Evolutionary conservation across 352 stramenopile genomes (phyloP), one percentile per base, ranked within the genome.

Genomic region (Phytopythium kandeliae): DNA sequence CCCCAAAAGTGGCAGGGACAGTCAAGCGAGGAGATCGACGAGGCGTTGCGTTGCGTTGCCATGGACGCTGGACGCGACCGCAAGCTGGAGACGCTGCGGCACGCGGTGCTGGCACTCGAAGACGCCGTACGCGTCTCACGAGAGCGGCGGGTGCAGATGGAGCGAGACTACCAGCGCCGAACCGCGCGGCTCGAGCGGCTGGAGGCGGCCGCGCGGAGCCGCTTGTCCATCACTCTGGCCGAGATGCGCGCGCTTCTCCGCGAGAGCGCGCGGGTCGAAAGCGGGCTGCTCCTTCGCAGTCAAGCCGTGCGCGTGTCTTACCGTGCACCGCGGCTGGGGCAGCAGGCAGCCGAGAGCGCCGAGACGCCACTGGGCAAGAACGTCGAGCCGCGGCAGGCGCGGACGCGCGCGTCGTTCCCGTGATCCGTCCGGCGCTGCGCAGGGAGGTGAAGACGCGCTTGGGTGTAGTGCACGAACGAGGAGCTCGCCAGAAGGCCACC

Each of bases 61-160:
- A 46, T 46, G 40, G 40, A 46, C 35, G 35, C 7, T 12, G 22
- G 40, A 28, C 22, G 8, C 40, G 40, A 22, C 3, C 13, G 13
- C 4, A 46, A 28, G 40, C 21, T 46, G 5, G 28, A 51, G 28
- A 41, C 45, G 30, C 45, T 51, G 28, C 28, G 33, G 10, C 33
- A 41, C 28, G 11, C 30, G 45, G 19, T 30, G 30, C 9, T 19
- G 17, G 30, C 41, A 30, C 45, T 51, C 19, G 28, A 40, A n/a
- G 45, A 51, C 28, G 22, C 41, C 30, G 22, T 51, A 10, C 45
- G 45, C 45, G 45, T 51, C 4, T 51, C 45, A 30, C 17, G 33
- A 1, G 45, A 51, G 33, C 45, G 45, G 1, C 19, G 28, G 33
- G 45, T 4, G 12, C 4, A 25, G 13, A 1, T 36, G 45, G 45